phyloP scores from a whole-genome alignment of 2,329 filamentous ascomycete genomes.

The Cladorrhinum sp. region DNA sequence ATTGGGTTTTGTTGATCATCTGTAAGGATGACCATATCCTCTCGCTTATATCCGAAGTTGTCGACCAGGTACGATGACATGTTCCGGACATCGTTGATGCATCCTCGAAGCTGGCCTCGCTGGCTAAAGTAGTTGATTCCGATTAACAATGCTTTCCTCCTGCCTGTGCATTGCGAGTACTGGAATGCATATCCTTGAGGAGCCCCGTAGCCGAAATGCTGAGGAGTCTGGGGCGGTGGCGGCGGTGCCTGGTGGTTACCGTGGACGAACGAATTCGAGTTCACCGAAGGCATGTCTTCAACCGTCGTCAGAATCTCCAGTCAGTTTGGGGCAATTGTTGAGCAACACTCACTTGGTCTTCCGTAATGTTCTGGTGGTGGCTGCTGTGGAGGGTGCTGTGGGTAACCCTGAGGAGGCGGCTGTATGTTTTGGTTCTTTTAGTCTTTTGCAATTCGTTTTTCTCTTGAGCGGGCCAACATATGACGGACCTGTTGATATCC shows the following conservation, averaged over 20 bases:
- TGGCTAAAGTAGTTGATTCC: slow-evolving; percentile 98
- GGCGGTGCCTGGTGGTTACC: slow-evolving; percentile 59
- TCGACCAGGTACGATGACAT: slow-evolving; percentile 89
- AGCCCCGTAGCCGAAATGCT: slow-evolving; percentile 76
- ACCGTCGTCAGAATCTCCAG: slow-evolving; percentile 12
- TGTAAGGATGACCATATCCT: slow-evolving; percentile 95
- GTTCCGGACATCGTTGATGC: slow-evolving; percentile 97
- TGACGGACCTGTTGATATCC: slow-evolving; percentile 40
- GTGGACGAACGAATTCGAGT: slow-evolving; percentile 43
- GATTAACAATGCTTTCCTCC: slow-evolving; percentile 83
- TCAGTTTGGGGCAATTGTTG: neutral
- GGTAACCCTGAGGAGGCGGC: slow-evolving; percentile 42
- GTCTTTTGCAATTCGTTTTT: slow-evolving; percentile 16
- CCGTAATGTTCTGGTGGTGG: slow-evolving; percentile 43
- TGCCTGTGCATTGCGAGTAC: slow-evolving; percentile 87
- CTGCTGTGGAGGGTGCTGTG: slow-evolving; percentile 37
- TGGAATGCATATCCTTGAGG: slow-evolving; percentile 79
- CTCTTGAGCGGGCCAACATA: slow-evolving; percentile 1
- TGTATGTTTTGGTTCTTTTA: slow-evolving; percentile 23
- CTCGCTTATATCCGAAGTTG: slow-evolving; percentile 86
- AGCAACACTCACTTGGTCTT: slow-evolving; percentile 45
- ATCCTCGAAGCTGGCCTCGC: slow-evolving; percentile 83
- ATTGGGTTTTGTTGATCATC: slow-evolving; percentile 97
- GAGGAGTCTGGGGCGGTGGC: slow-evolving; percentile 63
- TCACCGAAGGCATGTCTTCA: slow-evolving; percentile 26